These are phyloP conservation scores for Penicillium cinerascens DNA, from an alignment of 495 filamentous ascomycete genomes.

Conservation along the genomic window DNA sequence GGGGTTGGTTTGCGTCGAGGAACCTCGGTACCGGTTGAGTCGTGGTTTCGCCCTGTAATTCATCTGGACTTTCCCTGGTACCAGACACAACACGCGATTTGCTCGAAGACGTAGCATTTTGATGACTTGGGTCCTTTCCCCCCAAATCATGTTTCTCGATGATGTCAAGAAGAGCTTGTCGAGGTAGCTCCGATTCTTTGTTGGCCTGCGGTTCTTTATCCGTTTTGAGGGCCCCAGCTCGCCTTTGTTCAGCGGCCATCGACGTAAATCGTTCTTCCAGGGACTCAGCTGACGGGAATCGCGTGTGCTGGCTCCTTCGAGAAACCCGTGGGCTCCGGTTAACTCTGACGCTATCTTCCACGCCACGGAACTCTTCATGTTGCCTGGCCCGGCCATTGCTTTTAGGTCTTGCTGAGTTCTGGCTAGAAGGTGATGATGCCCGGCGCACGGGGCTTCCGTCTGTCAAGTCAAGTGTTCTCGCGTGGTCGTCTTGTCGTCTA, in stretches of 20 bases:
- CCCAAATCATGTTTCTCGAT: not conserved
- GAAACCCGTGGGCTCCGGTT: not conserved
- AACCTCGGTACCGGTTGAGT: slow-evolving; percentile 15
- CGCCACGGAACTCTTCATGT: slow-evolving; percentile 19
- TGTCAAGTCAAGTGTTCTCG: slow-evolving; percentile 13
- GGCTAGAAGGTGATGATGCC: slow-evolving; percentile 10
- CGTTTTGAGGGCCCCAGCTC: slow-evolving; percentile 2
- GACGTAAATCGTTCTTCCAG: slow-evolving; percentile 25
- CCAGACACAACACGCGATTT: slow-evolving; percentile 8
- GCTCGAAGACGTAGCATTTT: slow-evolving; percentile 1
- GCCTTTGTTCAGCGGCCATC: slow-evolving; percentile 28
- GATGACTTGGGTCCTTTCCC: not conserved
- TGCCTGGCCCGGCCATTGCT: not conserved
- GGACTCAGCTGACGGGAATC: slow-evolving; percentile 7
- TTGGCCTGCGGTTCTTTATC: not conserved
- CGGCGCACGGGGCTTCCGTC: not conserved
- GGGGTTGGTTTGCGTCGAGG: not conserved
- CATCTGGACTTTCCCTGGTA: slow-evolving; percentile 41
- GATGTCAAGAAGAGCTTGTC: not conserved
- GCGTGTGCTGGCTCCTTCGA: not conserved
- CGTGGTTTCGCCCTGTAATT: slow-evolving; percentile 40
- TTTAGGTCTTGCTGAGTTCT: slow-evolving; percentile 13
- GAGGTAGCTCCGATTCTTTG: not conserved
- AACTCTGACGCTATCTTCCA: slow-evolving; percentile 17
- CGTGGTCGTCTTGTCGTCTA: slow-evolving; percentile 22